Evolutionary conservation across 345 rosid genomes (phyloP), one percentile per base, ranked within the genome.

Genomic region (Toxicodendron radicans): DNA sequence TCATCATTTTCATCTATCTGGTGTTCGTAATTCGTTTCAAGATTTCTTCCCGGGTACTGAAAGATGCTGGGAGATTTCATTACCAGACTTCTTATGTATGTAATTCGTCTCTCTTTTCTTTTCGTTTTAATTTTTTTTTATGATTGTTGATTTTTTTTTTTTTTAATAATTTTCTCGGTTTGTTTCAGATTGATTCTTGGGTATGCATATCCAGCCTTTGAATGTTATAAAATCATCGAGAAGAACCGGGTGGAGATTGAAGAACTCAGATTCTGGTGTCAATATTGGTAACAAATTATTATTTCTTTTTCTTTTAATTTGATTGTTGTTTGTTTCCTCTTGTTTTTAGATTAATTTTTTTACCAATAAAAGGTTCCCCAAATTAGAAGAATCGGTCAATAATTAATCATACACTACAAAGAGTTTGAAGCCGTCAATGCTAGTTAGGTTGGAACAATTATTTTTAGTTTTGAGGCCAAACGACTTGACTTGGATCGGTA

Each of bases 251-350:
- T 90, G 18, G 86, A 90, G 23, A 87, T 87, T 64, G 96, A 88
- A 45, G 92, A 91, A 80, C 91, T 95, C 82, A 84, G 93, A 74
- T 91, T 88, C 73, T 95, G 99, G 99, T 93, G 99, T 74, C 90
- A 93, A 81, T 93, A 95, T 71, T 95, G 99, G 99, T 93, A 82
- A 81, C 33, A 24, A 7, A 3, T 12, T 10, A 4, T 43, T 10
- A 38, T 6, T 51, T 49, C 9, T 23, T 54, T 56, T 3, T 10
- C 4, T 2, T 21, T 7, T 5, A 17, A 10, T 6, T 20, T 12
- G 5, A 13, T 46, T 10, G 11, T 14, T 45, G 58, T 10, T 27
- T 27, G 30, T 27, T 27, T 27, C 30, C 30, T 11, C 18, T 61
- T 20, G 6, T 0, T 7, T 21, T 38, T n/a, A 3, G 3, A 7